A percentile compares a stretch with the other conserved stretches of the same genome.
Evolutionary conservation across 352 stramenopile species (phyloP).

Genomic region (Aphanomyces invadans): DNA sequence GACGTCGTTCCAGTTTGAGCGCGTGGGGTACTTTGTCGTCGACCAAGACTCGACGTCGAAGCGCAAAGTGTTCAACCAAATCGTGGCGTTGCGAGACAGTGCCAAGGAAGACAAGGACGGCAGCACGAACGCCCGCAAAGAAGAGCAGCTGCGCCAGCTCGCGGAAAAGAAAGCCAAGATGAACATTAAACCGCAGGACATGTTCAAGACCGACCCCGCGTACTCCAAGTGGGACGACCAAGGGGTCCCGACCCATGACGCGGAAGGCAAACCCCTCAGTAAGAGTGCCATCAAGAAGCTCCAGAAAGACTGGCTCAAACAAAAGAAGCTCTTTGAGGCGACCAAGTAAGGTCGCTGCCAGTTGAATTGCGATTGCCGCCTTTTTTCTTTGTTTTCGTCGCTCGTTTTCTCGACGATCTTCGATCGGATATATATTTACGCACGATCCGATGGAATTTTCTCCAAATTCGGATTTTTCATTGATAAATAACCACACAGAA

Average conservation of each 20-base stretch:
- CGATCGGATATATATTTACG: no score
- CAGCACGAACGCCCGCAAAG: slow-evolving; percentile 81
- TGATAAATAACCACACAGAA: no score
- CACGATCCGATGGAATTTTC: no score
- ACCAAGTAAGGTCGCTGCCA: slow-evolving; percentile 19
- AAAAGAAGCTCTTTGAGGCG: slow-evolving; percentile 74
- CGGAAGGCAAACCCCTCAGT: slow-evolving; percentile 45
- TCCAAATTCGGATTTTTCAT: no score
- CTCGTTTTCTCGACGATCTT: slow-evolving; percentile 42
- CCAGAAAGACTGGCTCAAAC: slow-evolving; percentile 84
- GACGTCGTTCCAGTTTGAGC: slow-evolving; percentile 94
- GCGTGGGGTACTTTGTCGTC: slow-evolving; percentile 96
- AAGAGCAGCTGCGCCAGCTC: slow-evolving; percentile 71
- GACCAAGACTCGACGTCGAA: slow-evolving; percentile 91
- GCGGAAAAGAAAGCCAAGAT: slow-evolving; percentile 91
- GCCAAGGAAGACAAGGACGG: slow-evolving; percentile 33
- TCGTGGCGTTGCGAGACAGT: slow-evolving; percentile 16
- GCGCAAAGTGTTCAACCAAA: slow-evolving; percentile 93
- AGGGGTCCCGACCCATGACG: slow-evolving; percentile 70
- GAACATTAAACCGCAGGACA: slow-evolving; percentile 75
- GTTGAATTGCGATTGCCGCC: neutral
- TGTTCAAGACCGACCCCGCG: slow-evolving; percentile 64
- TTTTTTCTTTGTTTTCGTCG: neutral
- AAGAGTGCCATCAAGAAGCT: slow-evolving; percentile 83
- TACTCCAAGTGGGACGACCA: slow-evolving; percentile 67